Evolutionary conservation across 1,284 basidiomycete species (phyloP).

Genomic region (Vanrija sp.): DNA sequence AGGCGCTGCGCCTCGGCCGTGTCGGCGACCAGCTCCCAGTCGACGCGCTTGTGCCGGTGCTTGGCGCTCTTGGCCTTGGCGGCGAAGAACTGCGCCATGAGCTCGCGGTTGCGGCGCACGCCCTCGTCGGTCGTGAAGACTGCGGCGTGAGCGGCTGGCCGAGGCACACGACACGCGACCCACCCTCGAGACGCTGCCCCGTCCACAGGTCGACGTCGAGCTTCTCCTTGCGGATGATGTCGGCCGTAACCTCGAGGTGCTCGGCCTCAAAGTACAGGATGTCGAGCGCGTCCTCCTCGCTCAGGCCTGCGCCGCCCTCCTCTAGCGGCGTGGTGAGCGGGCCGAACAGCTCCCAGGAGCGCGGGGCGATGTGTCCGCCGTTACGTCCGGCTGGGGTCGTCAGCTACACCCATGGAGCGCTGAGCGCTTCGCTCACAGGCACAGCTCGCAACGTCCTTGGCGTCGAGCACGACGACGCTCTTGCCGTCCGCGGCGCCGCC

Average conservation of each 20-base stretch:
- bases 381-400: conserved; percentile 29
- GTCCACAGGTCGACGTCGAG: conserved; percentile 29
- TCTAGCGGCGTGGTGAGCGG: conserved; percentile 19
- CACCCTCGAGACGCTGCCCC: conserved; percentile 26
- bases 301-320: conserved; percentile 26
- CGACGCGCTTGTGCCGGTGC: neutral
- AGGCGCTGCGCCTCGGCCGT: neutral
- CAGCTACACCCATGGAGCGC: too few relatives aligned
- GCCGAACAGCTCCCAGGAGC: conserved; percentile 19
- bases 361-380: conserved; percentile 35
- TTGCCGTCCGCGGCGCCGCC: conserved; percentile 20
- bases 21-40: neutral
- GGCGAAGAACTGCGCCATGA: too few relatives aligned
- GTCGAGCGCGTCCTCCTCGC: conserved; percentile 40
- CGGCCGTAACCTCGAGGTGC: conserved; percentile 62
- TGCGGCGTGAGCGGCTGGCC: neutral
- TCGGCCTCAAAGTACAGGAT: conserved; percentile 60
- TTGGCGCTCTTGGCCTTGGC: neutral
- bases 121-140: neutral
- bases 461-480: conserved; percentile 29
- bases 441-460: conserved; percentile 35
- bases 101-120: neutral
- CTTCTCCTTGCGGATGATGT: conserved; percentile 53
- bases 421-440: conserved; percentile 22
- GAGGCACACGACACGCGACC: neutral